These are phyloP conservation scores for Leishmania amazonensis DNA, from an alignment of 208 protist species.

Conservation along the genomic window DNA sequence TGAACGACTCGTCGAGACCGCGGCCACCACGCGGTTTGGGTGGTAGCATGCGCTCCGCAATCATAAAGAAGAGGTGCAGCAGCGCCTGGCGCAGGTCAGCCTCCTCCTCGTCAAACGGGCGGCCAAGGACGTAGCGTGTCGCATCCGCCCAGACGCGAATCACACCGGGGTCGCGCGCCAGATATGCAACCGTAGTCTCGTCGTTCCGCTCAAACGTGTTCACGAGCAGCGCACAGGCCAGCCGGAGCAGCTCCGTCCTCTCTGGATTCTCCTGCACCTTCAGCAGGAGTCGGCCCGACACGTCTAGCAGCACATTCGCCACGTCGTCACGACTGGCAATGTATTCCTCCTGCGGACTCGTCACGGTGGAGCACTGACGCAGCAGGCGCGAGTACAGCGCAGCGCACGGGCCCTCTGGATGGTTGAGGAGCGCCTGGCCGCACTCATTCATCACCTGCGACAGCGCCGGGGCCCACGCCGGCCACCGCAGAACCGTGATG, in stretches of 20 bases:
- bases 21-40: slow-evolving; percentile 16
- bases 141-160: slow-evolving; percentile 58
- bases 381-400: slow-evolving; percentile 45
- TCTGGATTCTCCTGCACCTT: slow-evolving; percentile 28
- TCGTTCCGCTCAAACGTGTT: slow-evolving; percentile 82
- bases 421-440: slow-evolving; percentile 36
- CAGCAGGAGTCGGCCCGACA: slow-evolving; percentile 50
- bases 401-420: slow-evolving; percentile 42
- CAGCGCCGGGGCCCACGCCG: slow-evolving; percentile 58
- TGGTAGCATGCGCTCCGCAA: slow-evolving; percentile 69
- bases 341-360: slow-evolving; percentile 55
- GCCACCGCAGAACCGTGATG: slow-evolving; percentile 59
- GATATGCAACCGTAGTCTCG: slow-evolving; percentile 43
- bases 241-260: slow-evolving; percentile 49
- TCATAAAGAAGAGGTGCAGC: slow-evolving; percentile 76
- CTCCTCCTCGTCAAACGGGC: slow-evolving; percentile 61
- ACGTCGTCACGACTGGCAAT: slow-evolving; percentile 40
- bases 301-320: slow-evolving; percentile 41
- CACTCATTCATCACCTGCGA: slow-evolving; percentile 50
- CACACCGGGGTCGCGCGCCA: slow-evolving; percentile 37
- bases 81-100: slow-evolving; percentile 75
- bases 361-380: slow-evolving; percentile 61
- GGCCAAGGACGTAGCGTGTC: slow-evolving; percentile 43
- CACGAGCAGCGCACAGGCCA: slow-evolving; percentile 68
- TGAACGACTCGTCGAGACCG: slow-evolving; percentile 17